Conservation (phyloP, 768 basidiomycete genomes). For the Xerocomellus amylosporus region DNA sequence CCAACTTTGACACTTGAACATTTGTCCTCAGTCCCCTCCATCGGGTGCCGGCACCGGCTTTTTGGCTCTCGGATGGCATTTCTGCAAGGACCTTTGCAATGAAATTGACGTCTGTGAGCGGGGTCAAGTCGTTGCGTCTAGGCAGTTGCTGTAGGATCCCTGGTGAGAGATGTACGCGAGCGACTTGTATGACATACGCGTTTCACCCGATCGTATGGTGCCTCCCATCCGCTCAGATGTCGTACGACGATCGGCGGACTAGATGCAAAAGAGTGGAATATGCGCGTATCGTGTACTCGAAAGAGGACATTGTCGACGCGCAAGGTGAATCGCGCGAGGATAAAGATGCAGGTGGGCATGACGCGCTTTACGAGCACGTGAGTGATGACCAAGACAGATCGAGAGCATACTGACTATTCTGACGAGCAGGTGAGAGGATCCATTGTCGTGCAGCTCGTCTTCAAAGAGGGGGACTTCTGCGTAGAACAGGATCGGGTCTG, state of each 20-base stretch:
- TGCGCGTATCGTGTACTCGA: conserved; percentile 80
- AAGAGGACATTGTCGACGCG: conserved; percentile 95
- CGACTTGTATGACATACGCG: conserved; percentile 44
- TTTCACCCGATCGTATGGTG: conserved; percentile 78
- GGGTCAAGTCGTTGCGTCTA: conserved; percentile 75
- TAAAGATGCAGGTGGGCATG: conserved; percentile 93
- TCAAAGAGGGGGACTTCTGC: conserved; percentile 94
- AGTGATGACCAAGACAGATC: background rate
- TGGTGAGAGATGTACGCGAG: background rate
- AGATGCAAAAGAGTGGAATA: conserved; percentile 81
- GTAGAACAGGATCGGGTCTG: conserved; percentile 97
- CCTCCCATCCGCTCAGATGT: conserved; percentile 89
- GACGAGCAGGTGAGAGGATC: conserved; percentile 78
- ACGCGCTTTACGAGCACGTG: conserved; percentile 61
- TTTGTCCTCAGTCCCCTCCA: conserved; percentile 91
- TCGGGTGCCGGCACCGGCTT: conserved; percentile 64
- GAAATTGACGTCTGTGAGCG: conserved; percentile 83
- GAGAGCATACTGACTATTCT: conserved; percentile 66
- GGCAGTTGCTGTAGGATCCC: conserved; percentile 56
- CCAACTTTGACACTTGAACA: conserved; percentile 19
- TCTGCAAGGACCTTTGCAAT: conserved; percentile 70
- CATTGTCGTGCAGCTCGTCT: conserved; percentile 97
- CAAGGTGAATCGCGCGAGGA: conserved; percentile 87
- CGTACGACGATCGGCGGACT: conserved; percentile 63
- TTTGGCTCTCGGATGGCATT: conserved; percentile 58